phyloP scores from a whole-genome alignment of 495 filamentous ascomycete genomes.

The Penicillium cataractarum region DNA sequence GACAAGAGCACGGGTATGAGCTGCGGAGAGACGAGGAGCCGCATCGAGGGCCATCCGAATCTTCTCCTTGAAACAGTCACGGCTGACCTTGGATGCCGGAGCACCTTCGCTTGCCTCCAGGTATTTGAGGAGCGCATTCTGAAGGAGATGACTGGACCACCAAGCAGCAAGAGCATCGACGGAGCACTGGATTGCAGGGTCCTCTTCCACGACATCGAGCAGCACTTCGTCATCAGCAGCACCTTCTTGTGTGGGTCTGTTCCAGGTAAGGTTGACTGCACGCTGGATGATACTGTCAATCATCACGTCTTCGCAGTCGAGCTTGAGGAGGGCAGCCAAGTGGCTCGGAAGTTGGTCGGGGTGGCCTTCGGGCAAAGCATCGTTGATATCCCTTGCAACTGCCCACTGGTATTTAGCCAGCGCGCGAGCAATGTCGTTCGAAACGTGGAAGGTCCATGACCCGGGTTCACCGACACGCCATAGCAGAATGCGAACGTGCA shows the following conservation, averaged over 20 bases:
- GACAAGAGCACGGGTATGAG: conserved; percentile 77
- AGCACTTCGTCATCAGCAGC: conserved; percentile 64
- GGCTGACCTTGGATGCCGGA: conserved; percentile 41
- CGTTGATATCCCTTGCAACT: conserved; percentile 69
- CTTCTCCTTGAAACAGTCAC: conserved; percentile 54
- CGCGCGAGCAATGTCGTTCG: conserved; percentile 66
- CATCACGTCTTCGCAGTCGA: conserved; percentile 80
- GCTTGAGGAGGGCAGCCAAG: conserved; percentile 70
- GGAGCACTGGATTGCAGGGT: conserved; percentile 82
- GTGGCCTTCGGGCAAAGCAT: conserved; percentile 57
- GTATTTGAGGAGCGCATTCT: conserved; percentile 65
- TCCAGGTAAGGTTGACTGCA: conserved; percentile 91
- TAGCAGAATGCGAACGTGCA: conserved; percentile 86
- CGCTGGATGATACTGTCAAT: conserved; percentile 76
- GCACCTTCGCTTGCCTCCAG: conserved; percentile 55
- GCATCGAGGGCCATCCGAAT: conserved; percentile 70
- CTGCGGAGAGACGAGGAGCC: conserved; percentile 79
- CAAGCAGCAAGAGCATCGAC: conserved; percentile 90
- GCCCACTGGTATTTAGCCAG: conserved; percentile 80
- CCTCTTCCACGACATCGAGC: conserved; percentile 84
- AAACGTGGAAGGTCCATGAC: conserved; percentile 60
- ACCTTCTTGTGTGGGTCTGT: conserved; percentile 70
- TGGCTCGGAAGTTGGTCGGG: conserved; percentile 74
- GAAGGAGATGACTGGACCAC: conserved; percentile 80
- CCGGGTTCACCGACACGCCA: conserved; percentile 73